These are phyloP conservation scores for Sclerotinia nivalis DNA, from an alignment of 2,329 filamentous ascomycete species.

Conservation along the genomic window DNA sequence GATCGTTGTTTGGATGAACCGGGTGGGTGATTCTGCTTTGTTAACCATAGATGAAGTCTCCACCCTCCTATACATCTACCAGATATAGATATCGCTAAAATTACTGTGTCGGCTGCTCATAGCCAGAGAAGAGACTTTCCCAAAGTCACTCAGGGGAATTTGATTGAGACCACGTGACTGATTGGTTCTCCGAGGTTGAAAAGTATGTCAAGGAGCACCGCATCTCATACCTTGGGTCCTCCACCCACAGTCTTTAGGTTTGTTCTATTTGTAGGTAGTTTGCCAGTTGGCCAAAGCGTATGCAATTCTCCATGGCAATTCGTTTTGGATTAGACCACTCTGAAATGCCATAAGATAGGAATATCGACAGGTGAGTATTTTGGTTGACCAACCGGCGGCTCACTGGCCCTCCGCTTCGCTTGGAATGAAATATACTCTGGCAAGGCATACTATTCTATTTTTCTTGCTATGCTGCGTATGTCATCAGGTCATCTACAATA, in stretches of 20 bases:
- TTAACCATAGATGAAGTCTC: background rate
- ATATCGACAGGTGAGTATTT: background rate
- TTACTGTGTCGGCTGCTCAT: background rate
- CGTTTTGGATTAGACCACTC: no score
- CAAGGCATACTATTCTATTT: background rate
- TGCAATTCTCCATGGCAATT: background rate
- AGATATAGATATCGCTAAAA: background rate
- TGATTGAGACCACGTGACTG: background rate
- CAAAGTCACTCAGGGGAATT: background rate
- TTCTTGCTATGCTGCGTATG: background rate
- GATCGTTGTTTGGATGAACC: slow-evolving; percentile 19
- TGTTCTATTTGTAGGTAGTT: background rate
- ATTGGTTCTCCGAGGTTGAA: background rate
- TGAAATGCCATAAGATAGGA: background rate
- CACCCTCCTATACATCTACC: background rate
- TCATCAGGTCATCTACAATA: background rate
- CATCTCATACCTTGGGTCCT: no score
- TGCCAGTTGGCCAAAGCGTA: background rate
- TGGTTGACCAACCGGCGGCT: background rate
- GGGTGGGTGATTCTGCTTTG: slow-evolving; percentile 1
- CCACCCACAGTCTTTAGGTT: no score
- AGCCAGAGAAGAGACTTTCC: background rate
- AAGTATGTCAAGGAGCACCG: background rate
- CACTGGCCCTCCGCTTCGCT: background rate
- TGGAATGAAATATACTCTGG: background rate